Evolutionary conservation across 1,284 basidiomycete species (phyloP), one percentile per base, ranked within the genome.

Genomic region (Puccinia horiana): DNA sequence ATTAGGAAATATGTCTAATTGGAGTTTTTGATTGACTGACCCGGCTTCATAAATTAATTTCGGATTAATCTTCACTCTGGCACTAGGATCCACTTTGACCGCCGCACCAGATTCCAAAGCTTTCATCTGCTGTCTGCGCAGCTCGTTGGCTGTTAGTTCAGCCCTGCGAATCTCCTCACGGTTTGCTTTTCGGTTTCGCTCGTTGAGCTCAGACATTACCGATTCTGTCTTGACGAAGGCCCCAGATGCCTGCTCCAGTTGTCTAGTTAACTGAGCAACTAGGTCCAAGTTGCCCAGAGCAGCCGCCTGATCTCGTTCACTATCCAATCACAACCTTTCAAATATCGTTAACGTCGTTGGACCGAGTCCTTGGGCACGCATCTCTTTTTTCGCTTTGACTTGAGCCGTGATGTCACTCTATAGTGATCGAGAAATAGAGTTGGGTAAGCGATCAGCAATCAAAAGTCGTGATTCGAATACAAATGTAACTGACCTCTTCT

Each of bases 131-230:
- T 92, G 90, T 83, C 92, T 91, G 84, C 92, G 91, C 11, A 90
- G 88, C 83, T 92, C 85, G 69, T 85, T 85, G 0, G 81, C 91
- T 49, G 89, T 89, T 58, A 91, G 86, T 87, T 96, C 94, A 0
- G 93, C 92, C 84, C 91, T 91, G 73, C 92, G 89, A 83, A 95
- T 91, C 0, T 91, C 90, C 84, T 94, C 94, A 83, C 91, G 85
- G 83, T 96, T 96, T 69, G 92, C 91, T 84, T 90, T 91, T 61
- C 93, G 90, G 86, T 98, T 96, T 76, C 94, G 91, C 87, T 95
- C 94, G 86, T 96, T 96, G 83, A 97, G 92, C 86, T 89, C 78
- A 26, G 78, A 72, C 67, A 81, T 72, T n/a, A 72, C 37, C n/a
- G 78, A 72, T n/a, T 70, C 77, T 23, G 77, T 54, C 26, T 79